Base-by-base conservation (phyloP, 2,329 filamentous ascomycete genomes). In the Zymoseptoria ardabiliae region DNA sequence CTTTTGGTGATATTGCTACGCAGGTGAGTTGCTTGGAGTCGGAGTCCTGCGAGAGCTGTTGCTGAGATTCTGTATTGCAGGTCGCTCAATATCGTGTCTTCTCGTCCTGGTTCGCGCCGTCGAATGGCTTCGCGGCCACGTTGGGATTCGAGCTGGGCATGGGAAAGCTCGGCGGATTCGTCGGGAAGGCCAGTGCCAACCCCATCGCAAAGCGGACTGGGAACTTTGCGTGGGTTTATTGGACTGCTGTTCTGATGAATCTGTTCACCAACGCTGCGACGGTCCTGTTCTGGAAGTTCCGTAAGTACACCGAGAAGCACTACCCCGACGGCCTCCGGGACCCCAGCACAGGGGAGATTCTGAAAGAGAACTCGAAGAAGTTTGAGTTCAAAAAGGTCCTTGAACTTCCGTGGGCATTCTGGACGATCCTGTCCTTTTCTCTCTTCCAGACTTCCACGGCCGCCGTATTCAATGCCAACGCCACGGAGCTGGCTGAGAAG, bases 71-170 rank as follows among this genome's bases (percentile, higher is more conserved):
- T 11, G 35, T 2, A 17, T 11, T 17, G 11, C 10, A 41, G 35
- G 77, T 85, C 28, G 84, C 84, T 0, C 83, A 86, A 67, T 86
- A 86, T 69, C 85, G 85, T 61, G 80, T 86, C 61, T 86, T 86
- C 65, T 84, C 82, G 0, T 84, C 82, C 0, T 86, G 84, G 84
- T 86, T 86, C 61, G 77, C 83, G 0, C 84, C 84, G 0, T 82
- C 77, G 7, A 79, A 82, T 58, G 84, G 84, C 1, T 86, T 86
- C 66, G 84, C 83, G 0, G 83, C 82, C 0, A 86, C 83, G 0
- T 74, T 86, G 0, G 84, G 79, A 0, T 80, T 86, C 3, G 84
- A 86, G 67, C 74, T 86, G 0, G 82, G 78, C 0, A 78, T 86
- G 56, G 82, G 82, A 19, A 86, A 85, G 68, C 80, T 86, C 8